phyloP scores from a whole-genome alignment of 164 flowering plant species.

The Brasenia schreberi region DNA sequence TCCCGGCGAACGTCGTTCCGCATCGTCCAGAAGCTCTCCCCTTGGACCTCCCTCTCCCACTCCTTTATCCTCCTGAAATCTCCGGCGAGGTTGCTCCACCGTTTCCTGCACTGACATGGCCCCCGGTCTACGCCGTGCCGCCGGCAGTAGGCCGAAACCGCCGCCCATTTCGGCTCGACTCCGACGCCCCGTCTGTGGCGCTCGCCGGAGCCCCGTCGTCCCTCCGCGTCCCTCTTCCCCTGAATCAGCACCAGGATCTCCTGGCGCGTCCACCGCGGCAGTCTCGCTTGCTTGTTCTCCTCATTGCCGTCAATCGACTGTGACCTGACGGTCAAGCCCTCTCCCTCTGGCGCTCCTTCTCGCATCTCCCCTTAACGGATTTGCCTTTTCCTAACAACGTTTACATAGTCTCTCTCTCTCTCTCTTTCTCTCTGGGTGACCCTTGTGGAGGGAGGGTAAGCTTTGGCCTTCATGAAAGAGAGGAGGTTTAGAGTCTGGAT shows the following conservation, averaged over 20 bases:
- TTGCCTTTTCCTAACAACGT: background rate
- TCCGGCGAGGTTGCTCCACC: conserved; percentile 90
- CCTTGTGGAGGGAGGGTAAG: background rate
- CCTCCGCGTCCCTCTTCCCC: conserved; percentile 78
- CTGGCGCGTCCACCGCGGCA: conserved; percentile 92
- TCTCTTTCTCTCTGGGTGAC: background rate
- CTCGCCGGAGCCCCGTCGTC: conserved; percentile 42
- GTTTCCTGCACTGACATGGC: conserved; percentile 86
- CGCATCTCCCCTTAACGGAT: background rate
- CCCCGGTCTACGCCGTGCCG: conserved; percentile 79
- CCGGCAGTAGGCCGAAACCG: conserved; percentile 73
- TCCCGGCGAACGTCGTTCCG: conserved; percentile 76
- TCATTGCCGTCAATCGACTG: background rate
- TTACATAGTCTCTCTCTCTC: background rate
- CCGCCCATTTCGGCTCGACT: conserved; percentile 85
- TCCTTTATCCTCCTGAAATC: conserved; percentile 82
- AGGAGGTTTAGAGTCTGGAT: too few species aligned
- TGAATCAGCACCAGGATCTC: conserved; percentile 85
- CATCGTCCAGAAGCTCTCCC: conserved; percentile 81
- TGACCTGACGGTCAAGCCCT: background rate
- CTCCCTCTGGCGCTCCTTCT: background rate
- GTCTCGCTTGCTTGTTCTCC: conserved; percentile 36
- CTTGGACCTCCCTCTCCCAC: conserved; percentile 43
- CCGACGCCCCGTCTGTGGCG: conserved; percentile 19
- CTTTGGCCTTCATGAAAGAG: background rate